Evolutionary conservation across 2,329 filamentous ascomycete genomes (phyloP).

Genomic region (Waltergamsia citrina): DNA sequence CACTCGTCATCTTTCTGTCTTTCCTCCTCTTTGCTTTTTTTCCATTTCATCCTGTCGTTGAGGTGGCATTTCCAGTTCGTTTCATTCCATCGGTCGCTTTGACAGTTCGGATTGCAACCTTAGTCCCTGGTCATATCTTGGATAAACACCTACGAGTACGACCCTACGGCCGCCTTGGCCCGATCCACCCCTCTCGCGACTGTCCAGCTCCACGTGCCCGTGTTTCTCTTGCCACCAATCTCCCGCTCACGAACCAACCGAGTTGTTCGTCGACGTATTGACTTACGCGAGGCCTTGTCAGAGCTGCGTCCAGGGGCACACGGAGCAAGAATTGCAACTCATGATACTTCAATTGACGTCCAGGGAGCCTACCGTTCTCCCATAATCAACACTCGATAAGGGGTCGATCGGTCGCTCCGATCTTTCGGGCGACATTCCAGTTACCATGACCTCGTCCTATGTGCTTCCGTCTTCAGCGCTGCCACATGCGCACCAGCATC

Average conservation of each 20-base stretch:
- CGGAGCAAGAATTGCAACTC: conserved; percentile 1
- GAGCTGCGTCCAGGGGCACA: conserved; percentile 1
- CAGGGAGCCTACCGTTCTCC: conserved; percentile 6
- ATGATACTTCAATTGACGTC: conserved; percentile 4
- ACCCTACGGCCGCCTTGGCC: too few relatives aligned
- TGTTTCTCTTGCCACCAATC: not conserved
- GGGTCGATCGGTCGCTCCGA: not conserved
- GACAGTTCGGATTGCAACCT: too few relatives aligned
- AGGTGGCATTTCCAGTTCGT: too few relatives aligned
- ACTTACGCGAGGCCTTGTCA: too few relatives aligned
- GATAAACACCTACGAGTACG: too few relatives aligned
- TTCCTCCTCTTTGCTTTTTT: too few relatives aligned
- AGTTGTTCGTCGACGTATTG: not conserved
- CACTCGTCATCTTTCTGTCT: too few relatives aligned
- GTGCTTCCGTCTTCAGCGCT: conserved; percentile 41
- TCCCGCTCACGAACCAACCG: not conserved
- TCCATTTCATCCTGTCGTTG: too few relatives aligned
- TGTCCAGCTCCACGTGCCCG: conserved; percentile 1
- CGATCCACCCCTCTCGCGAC: too few relatives aligned
- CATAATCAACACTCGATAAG: not conserved
- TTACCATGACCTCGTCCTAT: conserved; percentile 41
- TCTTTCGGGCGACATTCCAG: conserved; percentile 1
- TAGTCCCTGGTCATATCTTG: too few relatives aligned
- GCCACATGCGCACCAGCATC: conserved; percentile 35
- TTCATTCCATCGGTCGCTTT: too few relatives aligned